Evolutionary conservation across 2,329 filamentous ascomycete species (phyloP), one percentile per base, ranked within the genome.

Genomic region (Dendryphion nanum): DNA sequence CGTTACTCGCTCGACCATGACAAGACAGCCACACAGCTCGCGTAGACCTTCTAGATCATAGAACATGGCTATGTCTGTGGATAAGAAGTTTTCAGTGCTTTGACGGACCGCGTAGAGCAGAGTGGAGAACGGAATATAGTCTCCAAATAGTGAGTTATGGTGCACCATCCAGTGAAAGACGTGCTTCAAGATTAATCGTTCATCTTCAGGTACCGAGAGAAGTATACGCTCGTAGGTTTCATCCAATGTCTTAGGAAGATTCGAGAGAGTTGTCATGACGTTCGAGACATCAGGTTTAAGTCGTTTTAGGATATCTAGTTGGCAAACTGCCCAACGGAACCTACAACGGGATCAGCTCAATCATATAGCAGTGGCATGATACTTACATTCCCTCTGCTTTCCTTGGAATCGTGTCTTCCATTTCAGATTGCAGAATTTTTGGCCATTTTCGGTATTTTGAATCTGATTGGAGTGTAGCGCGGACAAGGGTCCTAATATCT

Each of bases 161-260:
- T 12, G 26, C 6, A 19, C 13, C 13, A 26, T 35, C 33, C 33
- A 35, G 26, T 35, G 33, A 6, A 35, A 13, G 18, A 16, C 20
- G 18, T 35, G 33, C 8, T 18, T 8, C 5, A 35, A 18, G 18
- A 35, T 24, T 10, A 26, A 20, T 12, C 33, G 18, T 10, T 44
- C 13, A 1, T 23, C 23, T 16, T 37, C 18, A 4, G 20, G 15
- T 4, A 44, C 36, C 4, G 8, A n/a, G 3, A 12, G 8, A 13
- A 47, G 30, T 18, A 47, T 44, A 6, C 37, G 18, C 2, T 28
- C 19, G 19, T 47, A 47, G 3, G 37, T 44, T n/a, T 35, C 41
- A 28, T 41, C 37, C 6, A 47, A 20, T 1, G 40, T 43, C 14
- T 18, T 20, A 1, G 44, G 44, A 3, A 44, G 34, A 13, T 17